Evolutionary conservation across 768 basidiomycete genomes (phyloP), one percentile per base, ranked within the genome.

Genomic region (Macrocybe gigantea): DNA sequence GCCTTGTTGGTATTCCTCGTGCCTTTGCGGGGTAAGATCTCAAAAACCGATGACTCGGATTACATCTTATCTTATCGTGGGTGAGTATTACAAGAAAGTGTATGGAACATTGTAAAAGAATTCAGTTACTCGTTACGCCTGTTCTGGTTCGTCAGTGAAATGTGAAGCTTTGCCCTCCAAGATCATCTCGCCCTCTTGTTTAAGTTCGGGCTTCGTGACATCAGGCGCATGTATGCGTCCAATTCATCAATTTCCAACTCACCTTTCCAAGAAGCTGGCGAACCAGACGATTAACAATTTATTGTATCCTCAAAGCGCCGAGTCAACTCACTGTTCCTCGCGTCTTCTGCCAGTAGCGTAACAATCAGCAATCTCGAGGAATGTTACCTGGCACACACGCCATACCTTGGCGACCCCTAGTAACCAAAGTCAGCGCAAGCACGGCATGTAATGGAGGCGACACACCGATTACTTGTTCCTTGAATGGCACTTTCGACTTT

Each of bases 381-480:
- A 8, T 11, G 35, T 8, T 29, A 15, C n/a, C 13, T 36, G 5
- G 14, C 29, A 14, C 7, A 22, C 5, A 1, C 9, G 5, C 33
- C 59, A 30, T 33, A 64, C 67, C 55, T 66, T 60, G 3, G 65
- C 63, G 15, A 57, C 61, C 9, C 64, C 63, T 64, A 38, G 7
- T 22, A 6, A 38, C 3, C 2, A 32, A n/a, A 39, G 37, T 31
- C 10, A 35, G 11, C 41, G 12, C 7, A 30, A 6, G 32, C 29
- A 41, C 29, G 40, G 39, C 10, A 13, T n/a, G 11, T 7, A 39
- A 32, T 29, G 5, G 30, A 40, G 13, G 33, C 13, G 37, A 54
- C 70, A 29, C 49, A 78, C 79, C 80, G 29, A 79, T 73, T 7
- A 79, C 74, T 47, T 67, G 70, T 35, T 82, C 78, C 60, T 79